Evolutionary conservation across 139 green algal genomes (phyloP).

Genomic region (Nannochloris sp.): DNA sequence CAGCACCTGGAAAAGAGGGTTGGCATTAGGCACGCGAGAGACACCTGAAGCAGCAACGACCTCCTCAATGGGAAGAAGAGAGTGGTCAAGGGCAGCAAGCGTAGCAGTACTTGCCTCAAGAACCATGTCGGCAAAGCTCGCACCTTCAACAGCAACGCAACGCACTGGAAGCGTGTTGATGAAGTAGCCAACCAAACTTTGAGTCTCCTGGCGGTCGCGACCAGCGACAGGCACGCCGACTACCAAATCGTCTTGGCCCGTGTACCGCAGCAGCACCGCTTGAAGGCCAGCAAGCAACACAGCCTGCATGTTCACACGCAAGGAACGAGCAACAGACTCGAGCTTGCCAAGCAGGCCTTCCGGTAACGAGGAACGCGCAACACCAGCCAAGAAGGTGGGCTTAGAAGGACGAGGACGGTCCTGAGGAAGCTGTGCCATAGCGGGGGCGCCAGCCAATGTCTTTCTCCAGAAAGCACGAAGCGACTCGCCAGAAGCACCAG

Average conservation of each 20-base stretch:
- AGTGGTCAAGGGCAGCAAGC: neutral
- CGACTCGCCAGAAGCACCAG: neutral
- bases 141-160: neutral
- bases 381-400: neutral
- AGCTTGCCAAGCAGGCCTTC: neutral
- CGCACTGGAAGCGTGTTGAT: constrained; percentile 3
- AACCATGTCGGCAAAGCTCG: constrained; percentile 1
- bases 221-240: neutral
- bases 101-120: neutral
- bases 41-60: neutral
- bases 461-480: constrained; percentile 1
- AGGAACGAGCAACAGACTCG: neutral
- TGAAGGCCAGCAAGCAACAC: constrained; percentile 1
- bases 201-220: neutral
- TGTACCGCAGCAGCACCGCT: neutral
- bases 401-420: constrained; percentile 5
- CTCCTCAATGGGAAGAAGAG: neutral
- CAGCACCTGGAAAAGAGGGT: constrained; percentile 11
- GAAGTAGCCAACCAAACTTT: constrained; percentile 2
- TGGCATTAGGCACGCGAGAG: neutral
- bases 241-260: neutral
- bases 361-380: neutral
- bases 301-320: neutral
- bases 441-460: neutral
- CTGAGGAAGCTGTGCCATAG: constrained; percentile 1